A percentile compares a stretch with the other conserved stretches of the same genome.
These are phyloP conservation scores for Trichoderma sp. DNA, from an alignment of 2,329 filamentous ascomycete genomes.

Conservation along the genomic window DNA sequence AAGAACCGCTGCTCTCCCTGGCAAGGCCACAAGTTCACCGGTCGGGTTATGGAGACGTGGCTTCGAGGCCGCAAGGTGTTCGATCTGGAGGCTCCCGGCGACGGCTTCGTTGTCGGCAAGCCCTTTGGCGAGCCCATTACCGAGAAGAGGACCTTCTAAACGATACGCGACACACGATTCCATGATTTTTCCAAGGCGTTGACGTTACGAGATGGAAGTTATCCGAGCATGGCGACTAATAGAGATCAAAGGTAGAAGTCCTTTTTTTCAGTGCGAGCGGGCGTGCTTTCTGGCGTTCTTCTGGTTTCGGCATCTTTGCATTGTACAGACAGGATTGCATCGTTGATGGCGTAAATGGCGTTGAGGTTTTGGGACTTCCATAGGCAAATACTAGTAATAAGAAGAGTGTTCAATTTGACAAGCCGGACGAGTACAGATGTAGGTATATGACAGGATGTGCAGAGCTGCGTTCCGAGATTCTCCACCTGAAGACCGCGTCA, in stretches of 20 bases:
- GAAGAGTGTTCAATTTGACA: not conserved
- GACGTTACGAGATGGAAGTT: not conserved
- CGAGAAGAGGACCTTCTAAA: constrained; percentile 57
- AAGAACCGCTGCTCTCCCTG: constrained; percentile 91
- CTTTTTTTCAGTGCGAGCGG: constrained; percentile 11
- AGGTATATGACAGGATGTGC: not conserved
- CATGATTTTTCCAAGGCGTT: constrained; percentile 15
- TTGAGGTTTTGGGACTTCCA: not conserved
- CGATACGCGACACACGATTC: constrained; percentile 8
- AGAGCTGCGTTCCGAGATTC: not conserved
- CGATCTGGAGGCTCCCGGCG: constrained; percentile 58
- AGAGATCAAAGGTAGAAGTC: constrained; percentile 7
- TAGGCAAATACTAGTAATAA: constrained; percentile 5
- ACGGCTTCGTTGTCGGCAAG: constrained; percentile 52
- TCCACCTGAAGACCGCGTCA: not conserved
- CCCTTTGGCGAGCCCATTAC: constrained; percentile 60
- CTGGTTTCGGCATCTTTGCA: not conserved
- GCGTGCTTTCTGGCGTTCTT: constrained; percentile 17
- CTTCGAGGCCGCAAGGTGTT: constrained; percentile 77
- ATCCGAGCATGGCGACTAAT: constrained; percentile 8
- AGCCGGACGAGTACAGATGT: not conserved
- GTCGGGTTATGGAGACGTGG: constrained; percentile 84
- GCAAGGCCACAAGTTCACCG: constrained; percentile 76
- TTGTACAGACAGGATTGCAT: constrained; percentile 3
- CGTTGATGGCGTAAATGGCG: not conserved